These are phyloP conservation scores for Yamadazyma diddensiae DNA, from an alignment of 1,139 yeast species.

Conservation along the genomic window DNA sequence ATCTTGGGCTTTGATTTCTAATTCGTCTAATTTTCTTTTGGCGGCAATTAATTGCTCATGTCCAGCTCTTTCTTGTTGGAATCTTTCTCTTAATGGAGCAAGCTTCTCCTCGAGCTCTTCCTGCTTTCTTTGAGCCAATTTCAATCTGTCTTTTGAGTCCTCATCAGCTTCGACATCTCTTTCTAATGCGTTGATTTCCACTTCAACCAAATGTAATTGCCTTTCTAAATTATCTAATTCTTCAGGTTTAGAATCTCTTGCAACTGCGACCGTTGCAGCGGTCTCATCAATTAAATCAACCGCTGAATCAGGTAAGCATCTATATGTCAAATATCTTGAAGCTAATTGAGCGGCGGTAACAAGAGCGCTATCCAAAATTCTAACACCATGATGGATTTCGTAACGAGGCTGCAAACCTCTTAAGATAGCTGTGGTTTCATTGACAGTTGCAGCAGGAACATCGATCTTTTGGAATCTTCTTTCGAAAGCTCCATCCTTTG, in stretches of 20 bases:
- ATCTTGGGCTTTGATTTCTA: conserved; percentile 88
- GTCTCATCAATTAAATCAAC: conserved; percentile 96
- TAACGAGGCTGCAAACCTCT: conserved; percentile 96
- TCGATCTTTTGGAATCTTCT: conserved; percentile 97
- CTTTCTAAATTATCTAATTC: conserved; percentile 92
- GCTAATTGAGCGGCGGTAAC: conserved; percentile 96
- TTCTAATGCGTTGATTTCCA: conserved; percentile 94
- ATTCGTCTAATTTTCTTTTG: conserved; percentile 86
- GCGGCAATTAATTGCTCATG: conserved; percentile 88
- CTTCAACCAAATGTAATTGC: conserved; percentile 84
- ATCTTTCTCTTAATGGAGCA: conserved; percentile 82
- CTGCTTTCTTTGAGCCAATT: conserved; percentile 70
- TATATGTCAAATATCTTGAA: conserved; percentile 87
- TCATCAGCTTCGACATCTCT: conserved; percentile 92
- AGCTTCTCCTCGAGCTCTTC: conserved; percentile 85
- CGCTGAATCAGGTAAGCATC: conserved; percentile 97
- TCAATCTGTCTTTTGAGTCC: conserved; percentile 81
- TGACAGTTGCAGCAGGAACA: conserved; percentile 88
- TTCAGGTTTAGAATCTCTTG: conserved; percentile 97
- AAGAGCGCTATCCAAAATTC: conserved; percentile 91
- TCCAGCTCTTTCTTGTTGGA: conserved; percentile 83
- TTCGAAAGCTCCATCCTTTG: conserved; percentile 98
- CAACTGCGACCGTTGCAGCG: conserved; percentile 97
- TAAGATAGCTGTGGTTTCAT: conserved; percentile 91
- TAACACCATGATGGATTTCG: conserved; percentile 97